A percentile compares a stretch with the other conserved stretches of the same genome.
Evolutionary conservation across 768 basidiomycete genomes (phyloP).

Genomic region (Asterophora parasitica): DNA sequence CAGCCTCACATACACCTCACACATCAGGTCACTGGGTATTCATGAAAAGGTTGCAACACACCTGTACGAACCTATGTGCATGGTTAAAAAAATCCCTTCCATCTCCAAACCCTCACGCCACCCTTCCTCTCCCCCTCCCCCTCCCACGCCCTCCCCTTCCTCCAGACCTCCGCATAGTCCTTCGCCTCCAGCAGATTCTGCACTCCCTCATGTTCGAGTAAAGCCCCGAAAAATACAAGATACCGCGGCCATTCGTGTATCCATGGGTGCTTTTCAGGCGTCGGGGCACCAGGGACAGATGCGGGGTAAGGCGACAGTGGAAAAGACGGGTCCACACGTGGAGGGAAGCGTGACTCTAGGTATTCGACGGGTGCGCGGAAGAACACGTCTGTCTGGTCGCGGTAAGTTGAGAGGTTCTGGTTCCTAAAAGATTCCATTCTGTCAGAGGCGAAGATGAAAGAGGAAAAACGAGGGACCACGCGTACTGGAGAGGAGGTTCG

Average conservation of each 20-base stretch:
- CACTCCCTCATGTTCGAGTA: constrained; percentile 55
- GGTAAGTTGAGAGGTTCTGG: constrained; percentile 53
- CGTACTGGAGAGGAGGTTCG: constrained; percentile 86
- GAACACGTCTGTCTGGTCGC: constrained; percentile 80
- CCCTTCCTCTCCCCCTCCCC: constrained; percentile 71
- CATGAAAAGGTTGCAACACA: too few species aligned
- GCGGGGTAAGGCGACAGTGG: constrained; percentile 56
- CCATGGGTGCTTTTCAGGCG: constrained; percentile 43
- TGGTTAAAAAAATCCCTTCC: too few species aligned
- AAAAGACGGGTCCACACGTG: constrained; percentile 52
- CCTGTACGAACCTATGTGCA: too few species aligned
- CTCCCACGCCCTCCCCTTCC: constrained; percentile 62
- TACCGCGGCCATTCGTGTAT: constrained; percentile 77
- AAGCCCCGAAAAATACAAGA: constrained; percentile 77
- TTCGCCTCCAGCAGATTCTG: constrained; percentile 38
- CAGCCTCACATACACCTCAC: too few species aligned
- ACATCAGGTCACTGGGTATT: too few species aligned
- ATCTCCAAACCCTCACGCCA: constrained; percentile 67
- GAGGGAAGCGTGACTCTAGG: constrained; percentile 63
- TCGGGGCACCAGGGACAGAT: constrained; percentile 41
- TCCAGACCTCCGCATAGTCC: constrained; percentile 66
- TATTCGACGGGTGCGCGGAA: constrained; percentile 69
- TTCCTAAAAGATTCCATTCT: constrained; percentile 29
- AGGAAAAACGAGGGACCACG: constrained; percentile 7
- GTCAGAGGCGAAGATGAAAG: constrained; percentile 9